phyloP scores from a whole-genome alignment of 2,329 filamentous ascomycete genomes.

The Ploettnerulaceae sp. region DNA sequence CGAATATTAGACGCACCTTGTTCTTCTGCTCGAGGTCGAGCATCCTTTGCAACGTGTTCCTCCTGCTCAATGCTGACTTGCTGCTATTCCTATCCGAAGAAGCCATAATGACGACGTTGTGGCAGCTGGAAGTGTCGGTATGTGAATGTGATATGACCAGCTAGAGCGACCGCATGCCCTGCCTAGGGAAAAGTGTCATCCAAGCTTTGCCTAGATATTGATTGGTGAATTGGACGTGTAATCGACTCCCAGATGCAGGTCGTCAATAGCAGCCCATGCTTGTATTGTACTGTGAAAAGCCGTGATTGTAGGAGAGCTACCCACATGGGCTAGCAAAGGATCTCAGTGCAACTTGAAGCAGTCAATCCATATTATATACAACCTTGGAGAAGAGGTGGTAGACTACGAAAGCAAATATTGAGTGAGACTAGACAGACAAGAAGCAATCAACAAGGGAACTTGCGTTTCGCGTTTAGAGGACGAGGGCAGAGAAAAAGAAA shows the following conservation, averaged over 20 bases:
- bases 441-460: too few species aligned
- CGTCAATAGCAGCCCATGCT: too few species aligned
- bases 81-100: conserved; percentile 14
- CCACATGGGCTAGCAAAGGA: too few species aligned
- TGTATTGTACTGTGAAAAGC: too few species aligned
- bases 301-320: too few species aligned
- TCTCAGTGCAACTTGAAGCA: too few species aligned
- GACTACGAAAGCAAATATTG: too few species aligned
- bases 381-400: too few species aligned
- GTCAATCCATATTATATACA: too few species aligned
- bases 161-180: conserved; percentile 1
- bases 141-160: conserved; percentile 1
- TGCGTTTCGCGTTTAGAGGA: too few species aligned
- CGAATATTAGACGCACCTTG: conserved; percentile 47
- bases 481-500: too few species aligned
- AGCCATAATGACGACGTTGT: conserved; percentile 12
- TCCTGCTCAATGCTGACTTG: conserved; percentile 15
- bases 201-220: background rate
- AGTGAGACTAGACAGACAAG: too few species aligned
- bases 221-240: background rate
- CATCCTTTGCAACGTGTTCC: conserved; percentile 47
- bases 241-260: background rate
- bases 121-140: conserved; percentile 2
- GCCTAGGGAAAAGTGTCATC: conserved; percentile 1
- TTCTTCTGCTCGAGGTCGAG: conserved; percentile 53